A percentile compares a stretch with the other conserved stretches of the same genome.
Evolutionary conservation across 176 grass and related monocot species (phyloP).

Genomic region (Ampelocalamus luodianensis): DNA sequence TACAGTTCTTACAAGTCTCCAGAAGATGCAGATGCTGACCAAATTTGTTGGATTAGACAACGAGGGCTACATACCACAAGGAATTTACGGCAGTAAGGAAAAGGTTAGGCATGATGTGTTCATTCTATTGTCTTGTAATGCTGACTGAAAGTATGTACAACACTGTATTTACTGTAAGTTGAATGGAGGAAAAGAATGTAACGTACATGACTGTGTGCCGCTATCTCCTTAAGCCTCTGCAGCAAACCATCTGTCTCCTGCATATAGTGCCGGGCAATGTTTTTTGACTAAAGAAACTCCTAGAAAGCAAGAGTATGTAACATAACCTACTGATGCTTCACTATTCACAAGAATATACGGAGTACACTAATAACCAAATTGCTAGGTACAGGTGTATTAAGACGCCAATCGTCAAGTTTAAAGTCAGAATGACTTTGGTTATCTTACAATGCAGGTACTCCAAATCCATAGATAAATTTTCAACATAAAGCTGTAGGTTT

Average conservation of each 20-base stretch:
- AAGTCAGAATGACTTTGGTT: no score
- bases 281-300: conserved; percentile 42
- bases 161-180: background rate
- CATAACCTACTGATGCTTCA: conserved; percentile 1
- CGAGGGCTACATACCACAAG: conserved; percentile 51
- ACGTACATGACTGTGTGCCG: conserved; percentile 56
- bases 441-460: no score
- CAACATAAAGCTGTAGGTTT: no score
- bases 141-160: background rate
- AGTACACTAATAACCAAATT: conserved; percentile 24
- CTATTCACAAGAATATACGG: conserved; percentile 20
- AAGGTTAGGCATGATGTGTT: conserved; percentile 11
- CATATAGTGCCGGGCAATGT: conserved; percentile 45
- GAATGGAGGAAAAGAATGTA: conserved; percentile 27
- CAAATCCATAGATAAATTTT: no score
- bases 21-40: conserved; percentile 67
- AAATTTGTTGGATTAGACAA: conserved; percentile 71
- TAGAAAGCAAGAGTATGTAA: conserved; percentile 24
- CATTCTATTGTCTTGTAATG: conserved; percentile 21
- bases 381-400: background rate
- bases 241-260: conserved; percentile 87
- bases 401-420: background rate
- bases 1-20: conserved; percentile 78
- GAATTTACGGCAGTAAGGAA: conserved; percentile 32
- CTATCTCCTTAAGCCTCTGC: conserved; percentile 66